Evolutionary conservation across 441 rosid species (phyloP), one percentile per base, ranked within the genome.

Genomic region (Viola pubescens): DNA sequence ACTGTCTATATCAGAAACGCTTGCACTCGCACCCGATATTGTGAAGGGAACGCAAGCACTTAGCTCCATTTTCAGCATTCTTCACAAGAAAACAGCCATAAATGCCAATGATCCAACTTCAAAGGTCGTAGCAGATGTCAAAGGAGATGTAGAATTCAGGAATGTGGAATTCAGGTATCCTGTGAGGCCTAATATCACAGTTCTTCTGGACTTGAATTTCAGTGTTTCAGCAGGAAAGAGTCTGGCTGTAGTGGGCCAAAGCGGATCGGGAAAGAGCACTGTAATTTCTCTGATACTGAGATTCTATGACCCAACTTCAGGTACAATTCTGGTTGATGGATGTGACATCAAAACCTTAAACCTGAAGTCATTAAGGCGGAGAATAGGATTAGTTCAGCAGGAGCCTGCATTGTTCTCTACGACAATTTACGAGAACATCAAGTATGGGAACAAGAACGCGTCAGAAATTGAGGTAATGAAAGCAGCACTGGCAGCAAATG

Each of bases 11-110:
- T 96, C 96, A 40, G 98, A 86, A 67, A 85, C 92, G 10, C 67
- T 91, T 62, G 98, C 96, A 37, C 49, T 88, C 73, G 82, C 90
- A 4, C 98, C 96, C 0, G 96, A 91, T 75, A 77, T 91, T 56
- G 59, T 91, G 4, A 91, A 88, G 75, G 98, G 98, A 58, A 86
- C 88, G 77, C 98, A 91, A 59, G 88, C 86, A 95, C 87, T 78
- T 39, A 84, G 89, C 11, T 88, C 96, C 0, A 84, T 88, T 13
- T 88, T 91, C 39, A 96, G 88, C 61, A 59, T 91, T 9, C 60
- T 86, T 53, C 95, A 91, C 69, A 69, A 95, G 9, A 83, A 78
- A 70, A 71, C 98, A 4, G 1, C 34, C 34, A 26, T 26, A 26
- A 2, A 26, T 26, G 34, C 34, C 34, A 26, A 26, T 2, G 34